Evolutionary conservation across 2,329 filamentous ascomycete species (phyloP), one percentile per base, ranked within the genome.

Genomic region (Arachnopeziza araneosa): DNA sequence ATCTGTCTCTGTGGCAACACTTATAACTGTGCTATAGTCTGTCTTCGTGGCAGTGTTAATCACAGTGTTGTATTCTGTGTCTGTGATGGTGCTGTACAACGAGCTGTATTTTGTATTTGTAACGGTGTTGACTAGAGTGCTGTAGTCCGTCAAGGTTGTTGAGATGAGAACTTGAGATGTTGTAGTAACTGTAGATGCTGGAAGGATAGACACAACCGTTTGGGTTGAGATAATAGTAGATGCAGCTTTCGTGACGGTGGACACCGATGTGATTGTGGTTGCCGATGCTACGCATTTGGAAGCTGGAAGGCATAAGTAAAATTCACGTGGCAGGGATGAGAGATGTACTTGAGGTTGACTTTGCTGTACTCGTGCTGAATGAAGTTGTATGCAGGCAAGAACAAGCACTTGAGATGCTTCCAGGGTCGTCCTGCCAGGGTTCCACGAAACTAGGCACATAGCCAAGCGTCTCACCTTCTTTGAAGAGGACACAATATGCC

Each of bases 351-450:
- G 36, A 44, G 23, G 24, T 36, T 2, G 52, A 17, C 14, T 7
- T 32, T 7, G 14, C 14, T 32, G 7, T 32, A 14, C 10, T 30
- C 30, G 26, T 54, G 26, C 19, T n/a, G 7, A 53, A 32, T 22
- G 51, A 54, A 30, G 36, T 22, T 36, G 36, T 12, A 44, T 14
- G 10, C 12, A 54, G 24, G n/a, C 52, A 54, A 12, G 24, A 36
- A 54, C 52, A 54, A 5, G 52, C 52, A 54, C 52, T 54, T 17
- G 52, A 54, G 26, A 54, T 54, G 19, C 52, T 54, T 4, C 26
- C 52, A 36, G 52, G 52, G 1, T 54, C 10, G 23, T 44, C 44
- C 44, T 4, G 10, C 52, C 52, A 54, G 12, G 52, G 52, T 2
- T 17, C 12, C 52, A 36, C 30, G 52, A 54, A 54, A 36, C 24